phyloP scores from a whole-genome alignment of 192 early-diverging fungal species.

The Pilaira anomala region DNA sequence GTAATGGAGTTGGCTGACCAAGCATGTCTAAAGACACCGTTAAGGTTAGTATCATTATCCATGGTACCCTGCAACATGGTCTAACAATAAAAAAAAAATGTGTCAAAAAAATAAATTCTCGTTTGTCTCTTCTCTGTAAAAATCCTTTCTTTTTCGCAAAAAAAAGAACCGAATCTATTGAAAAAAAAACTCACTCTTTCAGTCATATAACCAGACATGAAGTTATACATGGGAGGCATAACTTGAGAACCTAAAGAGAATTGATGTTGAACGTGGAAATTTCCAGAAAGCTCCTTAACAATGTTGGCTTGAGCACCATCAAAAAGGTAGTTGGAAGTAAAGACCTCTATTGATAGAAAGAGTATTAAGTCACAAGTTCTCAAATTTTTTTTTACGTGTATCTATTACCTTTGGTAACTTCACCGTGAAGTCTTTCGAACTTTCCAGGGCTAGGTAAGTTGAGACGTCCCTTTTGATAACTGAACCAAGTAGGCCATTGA shows the following conservation, averaged over 20 bases:
- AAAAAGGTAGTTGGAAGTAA: slow-evolving; percentile 85
- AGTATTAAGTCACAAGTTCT: not conserved
- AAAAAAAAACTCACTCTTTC: slow-evolving; percentile 52
- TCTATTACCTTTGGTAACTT: slow-evolving; percentile 67
- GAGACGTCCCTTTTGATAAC: slow-evolving; percentile 41
- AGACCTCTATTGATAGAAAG: slow-evolving; percentile 51
- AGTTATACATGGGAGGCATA: slow-evolving; percentile 86
- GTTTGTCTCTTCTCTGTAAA: not conserved
- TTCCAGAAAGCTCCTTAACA: slow-evolving; percentile 85
- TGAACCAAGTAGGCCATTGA: slow-evolving; percentile 32
- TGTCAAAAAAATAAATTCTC: not conserved
- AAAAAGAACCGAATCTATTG: no score
- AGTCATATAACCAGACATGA: slow-evolving; percentile 81
- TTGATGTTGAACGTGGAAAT: slow-evolving; percentile 94
- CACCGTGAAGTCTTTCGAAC: slow-evolving; percentile 79
- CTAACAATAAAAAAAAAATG: slow-evolving; percentile 38
- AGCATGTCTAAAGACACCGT: slow-evolving; percentile 60
- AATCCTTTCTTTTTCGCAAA: slow-evolving; percentile 1
- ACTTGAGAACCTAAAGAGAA: slow-evolving; percentile 82
- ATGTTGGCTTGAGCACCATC: slow-evolving; percentile 95
- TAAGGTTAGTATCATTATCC: slow-evolving; percentile 87
- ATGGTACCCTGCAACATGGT: slow-evolving; percentile 90
- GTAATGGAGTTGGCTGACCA: slow-evolving; percentile 68
- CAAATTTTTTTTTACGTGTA: not conserved
- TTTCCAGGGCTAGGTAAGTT: slow-evolving; percentile 77